Evolutionary conservation across 805 yeast species (phyloP).

Genomic region (Saccharomycopsis capsularis): DNA sequence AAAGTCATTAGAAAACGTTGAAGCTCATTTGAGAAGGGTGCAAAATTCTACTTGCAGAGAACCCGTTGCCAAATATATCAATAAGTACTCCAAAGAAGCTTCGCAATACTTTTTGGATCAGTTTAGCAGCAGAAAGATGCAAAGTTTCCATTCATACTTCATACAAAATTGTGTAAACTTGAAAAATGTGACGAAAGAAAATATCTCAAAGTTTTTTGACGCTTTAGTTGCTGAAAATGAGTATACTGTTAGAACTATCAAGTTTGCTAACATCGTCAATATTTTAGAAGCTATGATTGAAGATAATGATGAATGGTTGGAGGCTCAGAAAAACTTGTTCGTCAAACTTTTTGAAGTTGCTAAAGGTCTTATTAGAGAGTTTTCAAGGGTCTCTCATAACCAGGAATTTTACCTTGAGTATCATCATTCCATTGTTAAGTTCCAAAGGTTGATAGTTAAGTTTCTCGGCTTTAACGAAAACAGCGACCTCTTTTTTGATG

Average conservation of each 20-base stretch:
- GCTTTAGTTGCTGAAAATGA: conserved; percentile 42
- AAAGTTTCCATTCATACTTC: conserved; percentile 42
- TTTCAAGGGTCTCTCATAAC: conserved; percentile 38
- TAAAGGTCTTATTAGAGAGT: conserved; percentile 37
- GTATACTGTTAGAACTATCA: conserved; percentile 49
- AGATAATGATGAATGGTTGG: conserved; percentile 54
- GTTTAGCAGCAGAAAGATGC: conserved; percentile 58
- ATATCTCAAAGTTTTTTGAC: conserved; percentile 42
- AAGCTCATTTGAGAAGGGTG: conserved; percentile 75
- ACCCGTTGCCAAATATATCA: conserved; percentile 83
- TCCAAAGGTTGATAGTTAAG: conserved; percentile 44
- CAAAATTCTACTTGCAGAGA: conserved; percentile 82
- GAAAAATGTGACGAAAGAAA: conserved; percentile 47
- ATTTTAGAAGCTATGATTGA: conserved; percentile 47
- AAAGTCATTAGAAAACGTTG: conserved; percentile 67
- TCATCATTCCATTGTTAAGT: conserved; percentile 57
- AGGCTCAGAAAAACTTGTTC: conserved; percentile 40
- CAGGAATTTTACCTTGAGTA: conserved; percentile 63
- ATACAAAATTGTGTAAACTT: conserved; percentile 52
- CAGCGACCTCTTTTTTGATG: conserved; percentile 35
- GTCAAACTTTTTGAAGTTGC: conserved; percentile 37
- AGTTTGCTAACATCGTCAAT: conserved; percentile 69
- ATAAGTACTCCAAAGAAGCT: conserved; percentile 74
- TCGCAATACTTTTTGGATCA: conserved; percentile 61
- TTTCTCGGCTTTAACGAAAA: conserved; percentile 31